Conservation (phyloP, 495 filamentous ascomycete genomes). For the Rostrohypoxylon terebratum region DNA sequence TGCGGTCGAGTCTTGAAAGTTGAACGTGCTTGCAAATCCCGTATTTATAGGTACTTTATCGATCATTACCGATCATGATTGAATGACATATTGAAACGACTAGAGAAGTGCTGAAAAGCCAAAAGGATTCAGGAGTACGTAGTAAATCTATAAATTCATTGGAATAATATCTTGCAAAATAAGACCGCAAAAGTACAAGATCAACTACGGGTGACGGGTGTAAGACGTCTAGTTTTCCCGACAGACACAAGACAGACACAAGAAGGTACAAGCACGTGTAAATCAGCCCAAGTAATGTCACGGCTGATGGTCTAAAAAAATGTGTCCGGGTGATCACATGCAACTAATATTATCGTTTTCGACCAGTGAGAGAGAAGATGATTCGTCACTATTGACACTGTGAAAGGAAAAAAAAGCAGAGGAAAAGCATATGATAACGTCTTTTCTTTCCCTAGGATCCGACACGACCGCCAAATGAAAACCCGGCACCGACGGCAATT, state of each 20-base stretch:
- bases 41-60: not conserved
- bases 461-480: conserved; percentile 14
- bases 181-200: conserved; percentile 31
- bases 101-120: not conserved
- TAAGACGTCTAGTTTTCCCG: conserved; percentile 8
- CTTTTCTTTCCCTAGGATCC: conserved; percentile 22
- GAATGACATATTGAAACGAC: not conserved
- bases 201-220: conserved; percentile 4
- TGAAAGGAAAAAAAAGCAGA: conserved; percentile 22
- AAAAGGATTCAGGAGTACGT: not conserved
- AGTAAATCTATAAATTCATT: not conserved
- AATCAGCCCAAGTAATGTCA: conserved; percentile 34
- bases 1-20: too few relatives aligned
- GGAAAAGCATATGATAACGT: conserved; percentile 46
- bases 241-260: too few relatives aligned
- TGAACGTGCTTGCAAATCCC: too few relatives aligned
- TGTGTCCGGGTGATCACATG: conserved; percentile 44
- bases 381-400: conserved; percentile 37
- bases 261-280: conserved; percentile 47
- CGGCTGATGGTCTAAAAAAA: conserved; percentile 30
- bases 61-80: not conserved
- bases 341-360: conserved; percentile 36
- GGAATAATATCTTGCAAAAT: conserved; percentile 31
- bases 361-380: conserved; percentile 33
- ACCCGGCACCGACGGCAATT: conserved; percentile 29